Conservation (phyloP, 331 rosid genomes). For the Ulmus americana region DNA sequence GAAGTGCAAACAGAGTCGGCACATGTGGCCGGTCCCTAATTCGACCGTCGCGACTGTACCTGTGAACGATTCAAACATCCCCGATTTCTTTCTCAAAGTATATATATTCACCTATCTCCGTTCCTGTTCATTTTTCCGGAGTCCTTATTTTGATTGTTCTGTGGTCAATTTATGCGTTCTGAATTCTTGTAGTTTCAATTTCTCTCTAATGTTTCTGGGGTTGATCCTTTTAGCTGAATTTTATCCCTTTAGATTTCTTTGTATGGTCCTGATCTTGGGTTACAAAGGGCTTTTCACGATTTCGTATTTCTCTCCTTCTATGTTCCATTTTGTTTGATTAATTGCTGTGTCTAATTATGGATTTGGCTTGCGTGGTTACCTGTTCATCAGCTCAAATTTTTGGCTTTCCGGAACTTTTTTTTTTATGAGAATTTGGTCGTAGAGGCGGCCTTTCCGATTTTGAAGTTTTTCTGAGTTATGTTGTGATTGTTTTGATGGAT, state of each 20-base stretch:
- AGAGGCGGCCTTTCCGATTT: neutral
- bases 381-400: neutral
- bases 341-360: neutral
- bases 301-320: neutral
- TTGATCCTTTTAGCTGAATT: neutral
- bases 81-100: slow-evolving; percentile 58
- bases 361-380: neutral
- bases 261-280: neutral
- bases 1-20: slow-evolving; percentile 80
- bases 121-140: neutral
- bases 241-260: neutral
- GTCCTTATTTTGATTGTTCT: neutral
- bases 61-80: slow-evolving; percentile 45
- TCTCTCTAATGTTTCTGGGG: neutral
- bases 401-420: neutral
- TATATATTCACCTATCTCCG: slow-evolving; percentile 16
- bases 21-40: slow-evolving; percentile 96
- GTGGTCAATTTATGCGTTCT: neutral
- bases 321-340: neutral
- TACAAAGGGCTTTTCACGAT: neutral
- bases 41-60: slow-evolving; percentile 80
- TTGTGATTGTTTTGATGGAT: neutral
- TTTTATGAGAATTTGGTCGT: neutral
- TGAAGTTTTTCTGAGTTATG: neutral
- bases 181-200: neutral